These are phyloP conservation scores for Globisporangium nunn DNA, from an alignment of 352 stramenopile species.

Conservation along the genomic window DNA sequence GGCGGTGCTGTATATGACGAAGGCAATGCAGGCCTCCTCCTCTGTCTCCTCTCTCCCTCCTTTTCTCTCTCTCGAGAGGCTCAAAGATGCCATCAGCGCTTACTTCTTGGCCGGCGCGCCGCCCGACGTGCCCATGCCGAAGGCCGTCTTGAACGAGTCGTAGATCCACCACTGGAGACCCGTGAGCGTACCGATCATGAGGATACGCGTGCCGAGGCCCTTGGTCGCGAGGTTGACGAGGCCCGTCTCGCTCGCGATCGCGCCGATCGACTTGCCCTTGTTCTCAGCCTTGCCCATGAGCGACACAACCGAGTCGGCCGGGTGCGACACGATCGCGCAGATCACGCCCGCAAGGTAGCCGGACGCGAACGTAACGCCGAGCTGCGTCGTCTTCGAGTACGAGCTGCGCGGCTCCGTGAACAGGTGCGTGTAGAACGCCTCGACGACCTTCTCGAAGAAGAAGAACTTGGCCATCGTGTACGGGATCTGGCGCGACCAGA, in stretches of 20 bases:
- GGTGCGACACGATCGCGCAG: conserved; percentile 98
- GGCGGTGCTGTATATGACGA: neutral
- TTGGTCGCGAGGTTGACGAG: conserved; percentile 78
- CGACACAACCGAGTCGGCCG: conserved; percentile 97
- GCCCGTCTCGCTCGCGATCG: conserved; percentile 81
- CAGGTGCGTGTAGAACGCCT: conserved; percentile 84
- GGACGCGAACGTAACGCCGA: conserved; percentile 96
- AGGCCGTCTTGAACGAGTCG: conserved; percentile 92
- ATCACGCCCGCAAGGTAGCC: conserved; percentile 99
- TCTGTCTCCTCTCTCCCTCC: neutral
- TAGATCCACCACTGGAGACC: conserved; percentile 97
- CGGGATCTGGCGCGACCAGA: conserved; percentile 92
- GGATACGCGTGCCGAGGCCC: conserved; percentile 90
- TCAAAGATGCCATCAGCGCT: neutral
- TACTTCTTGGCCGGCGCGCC: conserved; percentile 73
- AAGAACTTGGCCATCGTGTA: conserved; percentile 99
- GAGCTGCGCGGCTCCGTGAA: conserved; percentile 88
- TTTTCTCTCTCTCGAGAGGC: neutral
- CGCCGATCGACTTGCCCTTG: conserved; percentile 86
- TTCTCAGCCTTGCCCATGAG: conserved; percentile 93
- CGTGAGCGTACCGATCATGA: conserved; percentile 95
- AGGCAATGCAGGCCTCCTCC: neutral
- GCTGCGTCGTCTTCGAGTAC: conserved; percentile 92
- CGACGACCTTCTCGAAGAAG: conserved; percentile 92
- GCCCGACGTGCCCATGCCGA: conserved; percentile 89